phyloP scores from a whole-genome alignment of 768 basidiomycete genomes.

The Rhizopogon salebrosus region DNA sequence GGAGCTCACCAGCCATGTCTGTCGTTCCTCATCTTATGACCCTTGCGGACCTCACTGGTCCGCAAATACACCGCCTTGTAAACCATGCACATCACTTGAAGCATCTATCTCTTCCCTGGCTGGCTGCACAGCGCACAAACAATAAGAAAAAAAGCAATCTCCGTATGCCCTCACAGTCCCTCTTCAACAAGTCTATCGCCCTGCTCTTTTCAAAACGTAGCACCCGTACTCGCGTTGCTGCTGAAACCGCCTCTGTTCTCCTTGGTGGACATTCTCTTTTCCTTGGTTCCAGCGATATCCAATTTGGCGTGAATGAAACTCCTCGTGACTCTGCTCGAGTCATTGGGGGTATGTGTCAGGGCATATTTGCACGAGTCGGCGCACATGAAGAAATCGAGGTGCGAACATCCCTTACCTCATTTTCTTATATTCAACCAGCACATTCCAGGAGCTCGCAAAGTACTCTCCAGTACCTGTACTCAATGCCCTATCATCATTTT shows the following conservation, averaged over 20 bases:
- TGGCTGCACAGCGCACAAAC: slow-evolving; percentile 40
- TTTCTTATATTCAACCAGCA: background rate
- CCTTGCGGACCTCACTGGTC: slow-evolving; percentile 77
- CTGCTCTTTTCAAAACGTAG: slow-evolving; percentile 91
- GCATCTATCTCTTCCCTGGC: slow-evolving; percentile 58
- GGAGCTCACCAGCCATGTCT: slow-evolving; percentile 12
- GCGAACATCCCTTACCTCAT: slow-evolving; percentile 14
- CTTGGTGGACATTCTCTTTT: slow-evolving; percentile 91
- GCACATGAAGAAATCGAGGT: slow-evolving; percentile 92
- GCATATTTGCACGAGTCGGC: slow-evolving; percentile 94
- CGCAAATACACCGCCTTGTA: slow-evolving; percentile 67
- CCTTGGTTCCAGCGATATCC: slow-evolving; percentile 85
- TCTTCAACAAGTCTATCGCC: slow-evolving; percentile 81
- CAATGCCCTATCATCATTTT: slow-evolving; percentile 92
- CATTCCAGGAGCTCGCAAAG: slow-evolving; percentile 76
- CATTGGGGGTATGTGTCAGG: slow-evolving; percentile 92
- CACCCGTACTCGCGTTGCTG: slow-evolving; percentile 85
- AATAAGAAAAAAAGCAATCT: slow-evolving; percentile 31
- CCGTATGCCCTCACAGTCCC: slow-evolving; percentile 65
- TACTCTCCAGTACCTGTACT: slow-evolving; percentile 91
- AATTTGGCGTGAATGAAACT: slow-evolving; percentile 93
- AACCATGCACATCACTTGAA: slow-evolving; percentile 63
- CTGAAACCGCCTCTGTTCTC: slow-evolving; percentile 73
- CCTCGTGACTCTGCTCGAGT: slow-evolving; percentile 81
- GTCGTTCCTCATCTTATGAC: slow-evolving; percentile 74